Base-by-base conservation (phyloP, 495 filamentous ascomycete genomes). In the Daldinia decipiens region DNA sequence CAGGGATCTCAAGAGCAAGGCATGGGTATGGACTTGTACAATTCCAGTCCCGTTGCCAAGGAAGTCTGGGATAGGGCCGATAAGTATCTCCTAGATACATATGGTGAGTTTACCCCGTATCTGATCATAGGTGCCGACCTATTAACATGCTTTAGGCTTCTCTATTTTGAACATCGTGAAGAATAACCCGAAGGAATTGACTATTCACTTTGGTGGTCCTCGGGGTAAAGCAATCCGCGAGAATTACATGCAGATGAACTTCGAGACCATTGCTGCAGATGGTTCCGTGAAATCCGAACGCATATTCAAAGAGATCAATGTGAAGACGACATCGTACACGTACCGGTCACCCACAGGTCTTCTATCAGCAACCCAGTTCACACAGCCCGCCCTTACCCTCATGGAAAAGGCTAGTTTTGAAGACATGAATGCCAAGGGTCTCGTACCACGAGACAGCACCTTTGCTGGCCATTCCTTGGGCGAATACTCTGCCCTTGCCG, bases 331-430 rank as follows among this genome's bases (percentile, higher is more conserved):
- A 1, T 97, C 92, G 0, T 98, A 98, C 84, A 98, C 95, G 13
- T 98, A 98, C 84, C 91, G 93, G 29, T 98, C 95, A 13, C 95
- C 95, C 3, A 95, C 92, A 0, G 95, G 95, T 72, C 90, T 99
- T 32, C 88, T 99, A 32, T 99, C 96, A 21, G 95, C 95, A 9
- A 99, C 95, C 13, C 95, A 99, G 74, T 99, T 99, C 83, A 98
- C 95, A 3, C 95, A 99, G 77, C 95, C 95, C 7, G 96, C 95
- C 43, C 83, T 99, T 65, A 99, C 95, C 31, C 84, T 99, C 57
- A 98, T 99, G 96, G 95, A 99, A 84, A 99, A 99, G 85, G 95
- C 95, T 62, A 95, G 92, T 72, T 99, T 98, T 74, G 95, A 99
- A 82, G 95, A 99, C 79, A 98, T 99, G 96, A 92, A 91, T 70